A percentile compares a stretch with the other conserved stretches of the same genome.
Conservation (phyloP, 768 basidiomycete genomes). For the Leucocoprinus sp. region DNA sequence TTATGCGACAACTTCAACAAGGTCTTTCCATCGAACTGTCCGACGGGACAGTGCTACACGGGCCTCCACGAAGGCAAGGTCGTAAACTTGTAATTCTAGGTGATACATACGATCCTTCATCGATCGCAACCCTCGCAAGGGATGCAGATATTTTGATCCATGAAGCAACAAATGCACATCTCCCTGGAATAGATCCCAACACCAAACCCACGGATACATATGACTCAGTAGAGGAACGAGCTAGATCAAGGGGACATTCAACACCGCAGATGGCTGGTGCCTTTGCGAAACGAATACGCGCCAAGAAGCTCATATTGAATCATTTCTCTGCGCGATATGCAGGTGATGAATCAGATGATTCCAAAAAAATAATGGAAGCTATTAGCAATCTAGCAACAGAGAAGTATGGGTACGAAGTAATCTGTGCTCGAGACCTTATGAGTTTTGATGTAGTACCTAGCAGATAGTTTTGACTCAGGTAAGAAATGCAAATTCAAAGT, state of each 20-base stretch:
- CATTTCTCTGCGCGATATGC: conserved; percentile 82
- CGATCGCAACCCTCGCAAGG: conserved; percentile 49
- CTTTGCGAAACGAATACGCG: conserved; percentile 62
- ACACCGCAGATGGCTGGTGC: conserved; percentile 86
- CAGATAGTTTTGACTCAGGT: conserved; percentile 10
- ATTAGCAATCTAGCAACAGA: conserved; percentile 49
- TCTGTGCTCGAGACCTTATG: conserved; percentile 73
- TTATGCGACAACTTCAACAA: conserved; percentile 57
- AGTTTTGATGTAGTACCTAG: conserved; percentile 44
- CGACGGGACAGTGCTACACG: conserved; percentile 66
- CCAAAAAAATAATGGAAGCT: conserved; percentile 51
- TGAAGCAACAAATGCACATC: conserved; percentile 84
- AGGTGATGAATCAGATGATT: conserved; percentile 47
- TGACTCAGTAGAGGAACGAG: conserved; percentile 49
- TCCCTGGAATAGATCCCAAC: conserved; percentile 52
- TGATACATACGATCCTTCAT: conserved; percentile 77
- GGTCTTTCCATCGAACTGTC: conserved; percentile 55
- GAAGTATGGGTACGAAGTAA: conserved; percentile 47
- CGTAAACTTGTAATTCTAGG: conserved; percentile 78
- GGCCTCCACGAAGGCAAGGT: conserved; percentile 57
- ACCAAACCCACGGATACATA: conserved; percentile 58
- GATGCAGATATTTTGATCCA: conserved; percentile 74
- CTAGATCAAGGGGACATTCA: conserved; percentile 78
- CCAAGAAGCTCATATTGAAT: conserved; percentile 62
- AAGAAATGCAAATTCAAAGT: conserved; percentile 15